A percentile compares a stretch with the other conserved stretches of the same genome.
Conservation (phyloP, 2,329 filamentous ascomycete species). For the Botryotinia convoluta region DNA sequence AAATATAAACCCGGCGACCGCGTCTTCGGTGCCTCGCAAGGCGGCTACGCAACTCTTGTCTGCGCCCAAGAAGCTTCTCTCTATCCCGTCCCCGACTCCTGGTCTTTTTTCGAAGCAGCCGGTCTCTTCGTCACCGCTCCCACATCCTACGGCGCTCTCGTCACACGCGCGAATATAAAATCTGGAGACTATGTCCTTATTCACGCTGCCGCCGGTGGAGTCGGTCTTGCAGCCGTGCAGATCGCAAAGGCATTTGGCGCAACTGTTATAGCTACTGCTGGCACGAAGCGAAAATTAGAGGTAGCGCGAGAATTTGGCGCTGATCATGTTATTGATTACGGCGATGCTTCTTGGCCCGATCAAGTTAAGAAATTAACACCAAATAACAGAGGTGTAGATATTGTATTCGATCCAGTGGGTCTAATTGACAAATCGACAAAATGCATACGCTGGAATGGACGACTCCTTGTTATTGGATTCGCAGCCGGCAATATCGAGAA, state of each 20-base stretch:
- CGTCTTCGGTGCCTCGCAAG: constrained; percentile 85
- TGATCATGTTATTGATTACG: constrained; percentile 79
- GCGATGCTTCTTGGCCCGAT: constrained; percentile 58
- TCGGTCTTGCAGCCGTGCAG: constrained; percentile 88
- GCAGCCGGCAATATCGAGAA: constrained; percentile 86
- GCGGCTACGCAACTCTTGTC: constrained; percentile 78
- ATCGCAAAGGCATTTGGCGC: constrained; percentile 91
- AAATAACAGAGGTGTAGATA: constrained; percentile 69
- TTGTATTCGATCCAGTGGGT: constrained; percentile 93
- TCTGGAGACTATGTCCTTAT: constrained; percentile 83
- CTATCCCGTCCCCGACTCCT: constrained; percentile 72
- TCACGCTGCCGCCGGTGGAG: constrained; percentile 88
- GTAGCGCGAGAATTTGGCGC: constrained; percentile 80
- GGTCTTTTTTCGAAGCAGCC: constrained; percentile 81
- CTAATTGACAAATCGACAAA: constrained; percentile 85
- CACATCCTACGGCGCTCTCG: constrained; percentile 81
- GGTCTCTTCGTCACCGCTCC: constrained; percentile 90
- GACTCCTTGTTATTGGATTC: constrained; percentile 85
- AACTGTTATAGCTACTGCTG: constrained; percentile 89
- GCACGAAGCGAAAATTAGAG: constrained; percentile 73
- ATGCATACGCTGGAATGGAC: constrained; percentile 90
- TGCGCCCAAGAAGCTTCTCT: constrained; percentile 64
- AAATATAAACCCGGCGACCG: constrained; percentile 74
- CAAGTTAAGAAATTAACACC: constrained; percentile 77
- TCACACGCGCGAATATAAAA: constrained; percentile 73